Percentiles rank a stretch among this genome's conserved stretches.
These are phyloP conservation scores for Fusarium irregulare DNA, from an alignment of 2,329 filamentous ascomycete species.

Conservation along the genomic window DNA sequence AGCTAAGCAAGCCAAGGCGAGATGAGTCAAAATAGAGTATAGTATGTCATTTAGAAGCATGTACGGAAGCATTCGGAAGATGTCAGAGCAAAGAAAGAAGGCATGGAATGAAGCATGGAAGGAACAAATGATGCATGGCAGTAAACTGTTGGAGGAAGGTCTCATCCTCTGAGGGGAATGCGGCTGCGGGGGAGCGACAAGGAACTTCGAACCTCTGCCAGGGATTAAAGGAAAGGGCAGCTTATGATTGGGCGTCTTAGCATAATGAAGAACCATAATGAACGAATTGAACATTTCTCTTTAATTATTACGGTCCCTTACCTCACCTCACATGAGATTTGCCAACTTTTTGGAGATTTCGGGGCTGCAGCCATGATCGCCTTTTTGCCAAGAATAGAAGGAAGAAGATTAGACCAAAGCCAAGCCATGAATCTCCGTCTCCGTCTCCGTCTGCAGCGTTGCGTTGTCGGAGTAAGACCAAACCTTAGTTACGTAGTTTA, in stretches of 20 bases:
- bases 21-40: neutral
- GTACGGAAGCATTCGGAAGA: conserved; percentile 7
- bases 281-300: conserved; percentile 24
- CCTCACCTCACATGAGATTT: neutral
- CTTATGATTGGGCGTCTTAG: conserved; percentile 17
- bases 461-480: conserved; percentile 26
- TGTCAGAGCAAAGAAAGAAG: neutral
- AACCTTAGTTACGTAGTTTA: conserved; percentile 6
- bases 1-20: conserved; percentile 23
- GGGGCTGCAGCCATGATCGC: neutral
- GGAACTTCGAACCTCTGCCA: neutral
- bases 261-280: conserved; percentile 30
- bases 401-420: neutral
- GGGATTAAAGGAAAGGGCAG: conserved; percentile 7
- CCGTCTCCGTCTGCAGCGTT: neutral
- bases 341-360: neutral
- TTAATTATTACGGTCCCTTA: neutral
- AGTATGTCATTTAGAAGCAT: conserved; percentile 15
- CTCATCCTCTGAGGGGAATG: conserved; percentile 24
- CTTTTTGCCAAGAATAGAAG: conserved; percentile 15
- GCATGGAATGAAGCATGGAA: conserved; percentile 1
- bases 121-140: conserved; percentile 1
- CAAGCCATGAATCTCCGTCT: neutral
- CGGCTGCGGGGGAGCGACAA: conserved; percentile 13
- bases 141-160: conserved; percentile 11